These are phyloP conservation scores for Extremus antarcticus DNA, from an alignment of 495 filamentous ascomycete species.

Conservation along the genomic window DNA sequence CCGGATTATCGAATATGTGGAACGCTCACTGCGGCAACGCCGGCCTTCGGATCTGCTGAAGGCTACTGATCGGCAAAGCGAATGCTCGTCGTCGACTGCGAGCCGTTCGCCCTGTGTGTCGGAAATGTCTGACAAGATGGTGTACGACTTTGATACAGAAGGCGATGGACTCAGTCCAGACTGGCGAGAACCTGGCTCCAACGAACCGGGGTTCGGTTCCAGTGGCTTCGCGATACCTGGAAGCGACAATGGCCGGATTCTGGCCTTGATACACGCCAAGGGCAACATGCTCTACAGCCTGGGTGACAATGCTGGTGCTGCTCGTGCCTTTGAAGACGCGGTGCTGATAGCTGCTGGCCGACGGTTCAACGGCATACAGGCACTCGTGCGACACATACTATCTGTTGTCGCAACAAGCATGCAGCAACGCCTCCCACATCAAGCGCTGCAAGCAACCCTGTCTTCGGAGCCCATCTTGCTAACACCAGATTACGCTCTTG, in stretches of 20 bases:
- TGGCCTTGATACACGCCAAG: constrained; percentile 88
- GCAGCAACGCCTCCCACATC: constrained; percentile 15
- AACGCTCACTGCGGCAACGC: constrained; percentile 53
- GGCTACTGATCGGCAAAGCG: constrained; percentile 43
- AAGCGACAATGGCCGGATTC: constrained; percentile 84
- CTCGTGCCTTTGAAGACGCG: constrained; percentile 88
- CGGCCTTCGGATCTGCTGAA: constrained; percentile 40
- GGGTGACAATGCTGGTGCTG: constrained; percentile 72
- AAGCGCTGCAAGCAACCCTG: not conserved
- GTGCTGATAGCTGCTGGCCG: constrained; percentile 78
- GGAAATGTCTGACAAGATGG: constrained; percentile 43
- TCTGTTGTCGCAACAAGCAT: constrained; percentile 45
- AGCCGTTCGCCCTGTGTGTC: constrained; percentile 41
- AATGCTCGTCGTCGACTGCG: constrained; percentile 39
- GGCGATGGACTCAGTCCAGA: constrained; percentile 25
- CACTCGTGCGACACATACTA: constrained; percentile 73
- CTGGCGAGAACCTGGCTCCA: constrained; percentile 23
- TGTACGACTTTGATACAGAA: constrained; percentile 50
- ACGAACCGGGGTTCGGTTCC: constrained; percentile 55
- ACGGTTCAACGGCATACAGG: constrained; percentile 58
- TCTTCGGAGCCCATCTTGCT: constrained; percentile 60
- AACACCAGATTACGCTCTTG: constrained; percentile 70
- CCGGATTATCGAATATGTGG: constrained; percentile 80
- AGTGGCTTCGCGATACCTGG: constrained; percentile 82
- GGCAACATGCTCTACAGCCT: constrained; percentile 95